Evolutionary conservation across 2,329 filamentous ascomycete genomes (phyloP).

Genomic region (Cytospora mali): DNA sequence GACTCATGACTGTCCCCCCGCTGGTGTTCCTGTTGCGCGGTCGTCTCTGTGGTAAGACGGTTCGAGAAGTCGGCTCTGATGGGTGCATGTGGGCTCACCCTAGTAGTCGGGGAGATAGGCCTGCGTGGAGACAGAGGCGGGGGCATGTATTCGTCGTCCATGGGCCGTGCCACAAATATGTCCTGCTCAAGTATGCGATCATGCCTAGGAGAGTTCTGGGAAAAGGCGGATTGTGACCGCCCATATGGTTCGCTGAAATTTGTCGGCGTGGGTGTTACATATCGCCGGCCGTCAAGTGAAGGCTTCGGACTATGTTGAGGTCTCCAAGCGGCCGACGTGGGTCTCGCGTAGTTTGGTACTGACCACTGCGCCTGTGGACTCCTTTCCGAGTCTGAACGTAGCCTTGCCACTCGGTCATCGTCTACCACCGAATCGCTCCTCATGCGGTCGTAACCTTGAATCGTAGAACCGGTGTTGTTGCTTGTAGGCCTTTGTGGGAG

Average conservation of each 20-base stretch:
- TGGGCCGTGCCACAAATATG: constrained; percentile 49
- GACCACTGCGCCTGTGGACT: constrained; percentile 32
- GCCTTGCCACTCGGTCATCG: constrained; percentile 39
- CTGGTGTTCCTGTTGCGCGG: constrained; percentile 43
- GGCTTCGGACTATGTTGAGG: constrained; percentile 32
- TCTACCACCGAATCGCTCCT: constrained; percentile 18
- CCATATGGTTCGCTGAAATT: constrained; percentile 38
- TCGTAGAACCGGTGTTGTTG: constrained; percentile 37
- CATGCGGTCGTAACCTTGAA: constrained; percentile 41
- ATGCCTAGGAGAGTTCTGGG: constrained; percentile 48
- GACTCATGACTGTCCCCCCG: constrained; percentile 74
- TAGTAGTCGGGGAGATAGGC: constrained; percentile 49
- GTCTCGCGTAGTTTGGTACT: constrained; percentile 34
- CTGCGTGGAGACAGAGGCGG: constrained; percentile 71
- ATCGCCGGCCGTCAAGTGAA: constrained; percentile 33
- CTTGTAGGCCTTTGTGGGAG: constrained; percentile 73
- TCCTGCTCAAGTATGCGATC: constrained; percentile 37
- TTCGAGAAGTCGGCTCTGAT: constrained; percentile 43
- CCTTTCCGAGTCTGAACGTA: constrained; percentile 45
- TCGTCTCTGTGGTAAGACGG: constrained; percentile 31
- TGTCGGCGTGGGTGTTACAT: constrained; percentile 34
- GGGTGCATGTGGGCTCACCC: constrained; percentile 37
- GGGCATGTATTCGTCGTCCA: constrained; percentile 65
- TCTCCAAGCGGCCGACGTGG: constrained; percentile 31
- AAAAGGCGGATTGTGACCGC: constrained; percentile 57